Evolutionary conservation across 2,329 filamentous ascomycete species (phyloP).

Genomic region (Colletotrichum neosansevieriae): DNA sequence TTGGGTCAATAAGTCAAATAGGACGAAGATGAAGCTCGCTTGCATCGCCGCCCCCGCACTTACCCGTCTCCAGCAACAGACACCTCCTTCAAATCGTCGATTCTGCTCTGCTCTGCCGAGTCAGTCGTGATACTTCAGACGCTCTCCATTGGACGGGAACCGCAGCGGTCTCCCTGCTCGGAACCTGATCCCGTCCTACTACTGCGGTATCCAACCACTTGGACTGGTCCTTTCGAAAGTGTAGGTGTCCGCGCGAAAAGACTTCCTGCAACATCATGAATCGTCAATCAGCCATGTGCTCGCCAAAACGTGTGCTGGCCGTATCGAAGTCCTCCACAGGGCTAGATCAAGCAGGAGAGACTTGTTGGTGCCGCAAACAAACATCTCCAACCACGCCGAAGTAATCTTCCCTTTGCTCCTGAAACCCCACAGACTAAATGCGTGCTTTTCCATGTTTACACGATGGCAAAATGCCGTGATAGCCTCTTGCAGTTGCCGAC

Average conservation of each 20-base stretch:
- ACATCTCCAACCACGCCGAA: neutral
- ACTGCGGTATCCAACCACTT: no score
- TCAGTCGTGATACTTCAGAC: neutral
- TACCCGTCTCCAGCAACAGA: no score
- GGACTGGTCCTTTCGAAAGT: no score
- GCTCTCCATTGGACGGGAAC: neutral
- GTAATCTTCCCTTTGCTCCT: conserved; percentile 7
- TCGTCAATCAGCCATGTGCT: neutral
- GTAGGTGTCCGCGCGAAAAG: neutral
- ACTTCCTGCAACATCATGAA: conserved; percentile 8
- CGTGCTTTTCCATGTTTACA: neutral
- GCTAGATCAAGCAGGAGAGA: no score
- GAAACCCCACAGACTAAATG: neutral
- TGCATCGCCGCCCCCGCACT: no score
- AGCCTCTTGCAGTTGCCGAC: neutral
- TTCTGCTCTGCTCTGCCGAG: no score
- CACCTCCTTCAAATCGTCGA: neutral
- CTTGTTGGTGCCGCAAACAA: neutral
- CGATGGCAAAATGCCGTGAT: neutral
- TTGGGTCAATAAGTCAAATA: no score
- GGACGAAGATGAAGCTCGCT: no score
- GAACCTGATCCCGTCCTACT: no score
- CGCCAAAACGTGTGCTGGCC: neutral
- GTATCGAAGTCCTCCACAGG: neutral
- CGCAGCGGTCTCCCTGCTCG: no score